A percentile compares a stretch with the other conserved stretches of the same genome.
Evolutionary conservation across 2,329 filamentous ascomycete species (phyloP).

Genomic region (Claviceps sp.): DNA sequence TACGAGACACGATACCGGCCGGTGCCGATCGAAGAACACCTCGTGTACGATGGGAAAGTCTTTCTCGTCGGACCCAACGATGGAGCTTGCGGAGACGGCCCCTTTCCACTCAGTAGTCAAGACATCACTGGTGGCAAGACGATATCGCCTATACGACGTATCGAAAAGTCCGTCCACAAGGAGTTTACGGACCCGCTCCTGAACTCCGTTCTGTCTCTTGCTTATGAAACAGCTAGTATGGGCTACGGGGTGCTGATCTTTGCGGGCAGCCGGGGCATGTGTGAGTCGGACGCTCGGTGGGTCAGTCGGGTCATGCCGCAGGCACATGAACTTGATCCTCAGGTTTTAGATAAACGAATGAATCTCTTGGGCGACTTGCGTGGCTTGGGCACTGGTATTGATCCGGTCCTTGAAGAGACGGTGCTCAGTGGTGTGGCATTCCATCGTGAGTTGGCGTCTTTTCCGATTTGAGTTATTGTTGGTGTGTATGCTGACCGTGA

Average conservation of each 20-base stretch:
- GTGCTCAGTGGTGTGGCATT: slow-evolving; percentile 58
- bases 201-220: slow-evolving; percentile 58
- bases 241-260: slow-evolving; percentile 64
- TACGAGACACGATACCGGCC: slow-evolving; percentile 63
- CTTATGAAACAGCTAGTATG: slow-evolving; percentile 52
- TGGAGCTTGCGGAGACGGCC: slow-evolving; percentile 39
- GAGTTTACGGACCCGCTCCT: slow-evolving; percentile 51
- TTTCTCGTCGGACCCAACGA: slow-evolving; percentile 46
- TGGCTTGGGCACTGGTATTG: slow-evolving; percentile 52
- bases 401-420: slow-evolving; percentile 50
- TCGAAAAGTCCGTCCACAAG: slow-evolving; percentile 43
- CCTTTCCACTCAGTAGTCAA: slow-evolving; percentile 32
- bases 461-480: neutral
- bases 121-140: slow-evolving; percentile 21
- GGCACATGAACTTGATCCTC: slow-evolving; percentile 28
- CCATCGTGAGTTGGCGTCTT: slow-evolving; percentile 40
- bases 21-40: slow-evolving; percentile 61
- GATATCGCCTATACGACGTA: slow-evolving; percentile 27
- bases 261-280: slow-evolving; percentile 53
- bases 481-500: neutral
- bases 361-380: slow-evolving; percentile 54
- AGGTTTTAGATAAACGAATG: slow-evolving; percentile 41
- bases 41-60: slow-evolving; percentile 57
- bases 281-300: slow-evolving; percentile 53
- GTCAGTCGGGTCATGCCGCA: slow-evolving; percentile 54